These are phyloP conservation scores for Lipomyces chichibuensis DNA, from an alignment of 805 yeast species.

Conservation along the genomic window DNA sequence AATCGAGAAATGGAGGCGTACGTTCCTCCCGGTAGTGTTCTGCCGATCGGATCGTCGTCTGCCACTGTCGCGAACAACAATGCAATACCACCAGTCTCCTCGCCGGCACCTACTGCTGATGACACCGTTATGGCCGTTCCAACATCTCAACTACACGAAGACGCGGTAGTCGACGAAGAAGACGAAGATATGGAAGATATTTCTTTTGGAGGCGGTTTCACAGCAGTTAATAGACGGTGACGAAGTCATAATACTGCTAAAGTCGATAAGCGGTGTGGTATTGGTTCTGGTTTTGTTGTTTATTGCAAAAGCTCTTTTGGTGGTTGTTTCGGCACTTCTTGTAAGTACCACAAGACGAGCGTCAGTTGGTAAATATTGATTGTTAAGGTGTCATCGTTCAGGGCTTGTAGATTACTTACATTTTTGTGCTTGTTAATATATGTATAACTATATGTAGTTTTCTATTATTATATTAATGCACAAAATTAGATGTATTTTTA, in stretches of 20 bases:
- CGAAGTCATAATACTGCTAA: neutral
- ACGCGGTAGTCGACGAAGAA: conserved; percentile 21
- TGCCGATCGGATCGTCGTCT: conserved; percentile 5
- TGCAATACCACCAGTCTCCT: conserved; percentile 1
- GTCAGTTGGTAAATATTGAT: neutral
- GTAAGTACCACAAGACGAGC: neutral
- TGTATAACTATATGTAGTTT: too few relatives aligned
- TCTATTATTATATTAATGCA: too few relatives aligned
- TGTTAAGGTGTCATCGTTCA: neutral
- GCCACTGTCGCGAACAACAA: neutral
- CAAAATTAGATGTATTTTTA: too few relatives aligned
- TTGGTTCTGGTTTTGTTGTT: neutral
- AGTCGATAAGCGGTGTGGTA: neutral
- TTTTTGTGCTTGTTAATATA: too few relatives aligned
- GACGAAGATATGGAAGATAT: conserved; percentile 33
- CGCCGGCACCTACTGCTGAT: neutral
- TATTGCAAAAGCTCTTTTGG: neutral
- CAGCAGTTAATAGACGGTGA: conserved; percentile 29
- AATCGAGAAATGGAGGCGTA: conserved; percentile 64
- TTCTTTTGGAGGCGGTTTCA: conserved; percentile 31
- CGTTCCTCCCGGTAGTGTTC: conserved; percentile 31
- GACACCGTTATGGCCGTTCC: neutral
- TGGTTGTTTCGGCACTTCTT: neutral
- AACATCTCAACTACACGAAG: conserved; percentile 12
- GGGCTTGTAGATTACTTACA: neutral